Evolutionary conservation across 1,284 basidiomycete genomes (phyloP).

Genomic region (Ceratobasidium sp.): DNA sequence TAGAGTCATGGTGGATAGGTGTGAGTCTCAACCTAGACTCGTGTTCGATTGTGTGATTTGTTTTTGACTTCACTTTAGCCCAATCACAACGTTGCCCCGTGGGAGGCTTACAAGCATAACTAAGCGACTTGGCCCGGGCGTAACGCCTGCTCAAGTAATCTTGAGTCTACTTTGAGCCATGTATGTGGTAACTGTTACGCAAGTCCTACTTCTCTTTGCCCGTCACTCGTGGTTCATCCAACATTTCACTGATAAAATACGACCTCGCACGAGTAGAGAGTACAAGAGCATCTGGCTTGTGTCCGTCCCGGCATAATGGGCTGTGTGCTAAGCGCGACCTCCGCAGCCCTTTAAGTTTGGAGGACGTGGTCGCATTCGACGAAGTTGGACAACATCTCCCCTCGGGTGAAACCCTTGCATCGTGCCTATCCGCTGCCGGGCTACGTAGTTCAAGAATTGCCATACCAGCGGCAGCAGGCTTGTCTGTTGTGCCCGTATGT

Average conservation of each 20-base stretch:
- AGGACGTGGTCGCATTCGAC: conserved; percentile 40
- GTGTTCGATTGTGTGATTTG: conserved; percentile 44
- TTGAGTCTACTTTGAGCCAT: conserved; percentile 71
- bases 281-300: conserved; percentile 68
- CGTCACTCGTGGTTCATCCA: too few species aligned
- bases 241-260: conserved; percentile 55
- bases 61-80: conserved; percentile 52
- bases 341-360: conserved; percentile 28
- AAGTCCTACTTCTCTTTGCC: conserved; percentile 44
- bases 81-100: conserved; percentile 66
- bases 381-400: conserved; percentile 27
- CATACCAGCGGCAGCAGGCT: not conserved
- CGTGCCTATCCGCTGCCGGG: too few species aligned
- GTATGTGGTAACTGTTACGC: conserved; percentile 73
- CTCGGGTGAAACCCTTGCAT: not conserved
- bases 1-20: conserved; percentile 74
- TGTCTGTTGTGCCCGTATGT: not conserved
- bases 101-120: conserved; percentile 69
- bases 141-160: conserved; percentile 70
- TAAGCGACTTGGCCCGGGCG: conserved; percentile 55
- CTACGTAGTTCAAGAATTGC: not conserved
- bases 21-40: conserved; percentile 48
- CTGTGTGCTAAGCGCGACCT: not conserved
- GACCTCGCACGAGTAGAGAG: conserved; percentile 66
- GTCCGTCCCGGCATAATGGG: not conserved